Conservation (phyloP, 1,139 yeast genomes). For the Candida neerlandica region DNA sequence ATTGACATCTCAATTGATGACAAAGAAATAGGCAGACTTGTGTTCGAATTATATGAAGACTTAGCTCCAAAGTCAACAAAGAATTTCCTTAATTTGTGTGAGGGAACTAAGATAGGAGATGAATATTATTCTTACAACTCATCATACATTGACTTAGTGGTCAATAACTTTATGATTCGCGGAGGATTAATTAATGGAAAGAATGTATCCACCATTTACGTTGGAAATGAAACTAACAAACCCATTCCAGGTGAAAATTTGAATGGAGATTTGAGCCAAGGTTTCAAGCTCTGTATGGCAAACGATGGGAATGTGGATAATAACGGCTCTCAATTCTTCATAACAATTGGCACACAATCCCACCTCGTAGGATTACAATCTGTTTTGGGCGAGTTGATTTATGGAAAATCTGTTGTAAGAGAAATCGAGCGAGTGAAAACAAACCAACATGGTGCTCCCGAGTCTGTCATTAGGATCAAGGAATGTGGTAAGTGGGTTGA, state of each 20-base stretch:
- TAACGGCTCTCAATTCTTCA: constrained; percentile 78
- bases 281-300: constrained; percentile 71
- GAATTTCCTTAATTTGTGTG: constrained; percentile 54
- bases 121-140: constrained; percentile 34
- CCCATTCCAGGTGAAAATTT: constrained; percentile 66
- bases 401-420: constrained; percentile 74
- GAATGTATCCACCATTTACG: constrained; percentile 45
- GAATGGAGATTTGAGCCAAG: constrained; percentile 43
- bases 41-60: constrained; percentile 54
- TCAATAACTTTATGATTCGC: constrained; percentile 80
- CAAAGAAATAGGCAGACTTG: constrained; percentile 59
- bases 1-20: constrained; percentile 60
- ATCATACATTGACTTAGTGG: constrained; percentile 64
- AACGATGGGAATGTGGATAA: constrained; percentile 56
- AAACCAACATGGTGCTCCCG: constrained; percentile 46
- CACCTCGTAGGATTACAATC: constrained; percentile 78
- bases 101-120: constrained; percentile 30
- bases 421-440: constrained; percentile 58
- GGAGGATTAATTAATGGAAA: constrained; percentile 67
- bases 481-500: constrained; percentile 71
- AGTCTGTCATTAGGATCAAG: constrained; percentile 49
- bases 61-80: constrained; percentile 62
- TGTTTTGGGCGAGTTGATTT: constrained; percentile 65
- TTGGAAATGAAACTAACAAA: constrained; percentile 20
- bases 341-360: constrained; percentile 69